These are phyloP conservation scores for Zygotorulaspora danielsina DNA, from an alignment of 805 yeast species.

Conservation along the genomic window DNA sequence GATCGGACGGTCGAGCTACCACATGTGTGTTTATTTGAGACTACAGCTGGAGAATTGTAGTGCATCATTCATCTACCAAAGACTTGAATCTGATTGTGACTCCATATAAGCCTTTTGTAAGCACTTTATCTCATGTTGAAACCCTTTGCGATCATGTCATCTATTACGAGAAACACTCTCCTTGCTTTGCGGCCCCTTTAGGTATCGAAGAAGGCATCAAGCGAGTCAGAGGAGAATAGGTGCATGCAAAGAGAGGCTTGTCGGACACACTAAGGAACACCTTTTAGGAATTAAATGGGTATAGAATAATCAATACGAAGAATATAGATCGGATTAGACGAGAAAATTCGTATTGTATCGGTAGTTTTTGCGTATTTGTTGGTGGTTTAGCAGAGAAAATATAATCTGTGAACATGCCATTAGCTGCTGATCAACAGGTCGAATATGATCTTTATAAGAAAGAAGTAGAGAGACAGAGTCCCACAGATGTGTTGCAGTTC, in stretches of 20 bases:
- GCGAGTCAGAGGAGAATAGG: too few species aligned
- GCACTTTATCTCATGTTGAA: too few species aligned
- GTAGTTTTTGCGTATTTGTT: too few species aligned
- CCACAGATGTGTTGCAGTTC: slow-evolving; percentile 67
- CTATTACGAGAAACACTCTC: slow-evolving; percentile 3
- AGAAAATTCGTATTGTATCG: too few species aligned
- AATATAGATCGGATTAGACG: background rate
- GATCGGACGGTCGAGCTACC: slow-evolving; percentile 28
- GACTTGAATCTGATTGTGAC: too few species aligned
- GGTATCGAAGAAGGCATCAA: slow-evolving; percentile 1
- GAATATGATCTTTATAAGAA: slow-evolving; percentile 63
- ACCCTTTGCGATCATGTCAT: too few species aligned
- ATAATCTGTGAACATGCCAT: slow-evolving; percentile 11
- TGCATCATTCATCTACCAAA: too few species aligned
- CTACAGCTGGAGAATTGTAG: slow-evolving; percentile 26
- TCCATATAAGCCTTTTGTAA: too few species aligned
- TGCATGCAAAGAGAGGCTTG: background rate
- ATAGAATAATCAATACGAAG: background rate
- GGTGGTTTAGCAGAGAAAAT: too few species aligned
- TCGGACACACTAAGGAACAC: background rate
- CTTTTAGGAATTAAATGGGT: background rate
- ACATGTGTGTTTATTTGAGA: slow-evolving; percentile 40
- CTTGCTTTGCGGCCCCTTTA: slow-evolving; percentile 12
- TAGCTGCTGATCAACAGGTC: slow-evolving; percentile 24
- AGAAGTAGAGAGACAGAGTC: slow-evolving; percentile 52